Conservation (phyloP, 257 asterid species). For the Striga asiatica region DNA sequence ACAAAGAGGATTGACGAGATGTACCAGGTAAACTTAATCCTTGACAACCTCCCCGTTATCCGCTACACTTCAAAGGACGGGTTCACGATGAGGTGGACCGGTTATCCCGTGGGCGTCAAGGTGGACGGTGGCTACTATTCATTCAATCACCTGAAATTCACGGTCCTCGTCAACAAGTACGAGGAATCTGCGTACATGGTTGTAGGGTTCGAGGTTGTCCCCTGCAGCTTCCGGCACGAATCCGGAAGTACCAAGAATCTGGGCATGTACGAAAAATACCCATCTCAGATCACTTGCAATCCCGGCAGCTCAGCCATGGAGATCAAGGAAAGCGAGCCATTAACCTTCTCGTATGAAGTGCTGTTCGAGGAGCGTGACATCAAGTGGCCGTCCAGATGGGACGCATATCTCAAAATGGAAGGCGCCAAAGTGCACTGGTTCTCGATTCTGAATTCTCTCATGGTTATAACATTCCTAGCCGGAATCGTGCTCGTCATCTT, state of each 20-base stretch:
- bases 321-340: slow-evolving; percentile 60
- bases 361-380: slow-evolving; percentile 62
- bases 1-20: slow-evolving; percentile 76
- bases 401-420: slow-evolving; percentile 80
- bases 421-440: slow-evolving; percentile 91
- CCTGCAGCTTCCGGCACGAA: slow-evolving; percentile 60
- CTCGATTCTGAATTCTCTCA: slow-evolving; percentile 69
- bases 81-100: slow-evolving; percentile 54
- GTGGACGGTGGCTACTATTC: slow-evolving; percentile 41
- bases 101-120: slow-evolving; percentile 68
- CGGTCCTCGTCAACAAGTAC: slow-evolving; percentile 52
- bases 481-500: slow-evolving; percentile 79
- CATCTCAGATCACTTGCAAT: slow-evolving; percentile 46
- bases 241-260: slow-evolving; percentile 39
- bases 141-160: slow-evolving; percentile 67
- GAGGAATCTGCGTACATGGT: slow-evolving; percentile 79
- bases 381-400: slow-evolving; percentile 93
- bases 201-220: slow-evolving; percentile 81
- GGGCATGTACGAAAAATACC: slow-evolving; percentile 53
- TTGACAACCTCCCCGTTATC: slow-evolving; percentile 76
- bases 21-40: slow-evolving; percentile 76
- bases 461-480: slow-evolving; percentile 87
- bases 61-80: slow-evolving; percentile 58
- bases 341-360: slow-evolving; percentile 63
- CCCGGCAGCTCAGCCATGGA: slow-evolving; percentile 43